Conservation (phyloP, 176 grass and related monocot species). For the Eragrostis nindensis region DNA sequence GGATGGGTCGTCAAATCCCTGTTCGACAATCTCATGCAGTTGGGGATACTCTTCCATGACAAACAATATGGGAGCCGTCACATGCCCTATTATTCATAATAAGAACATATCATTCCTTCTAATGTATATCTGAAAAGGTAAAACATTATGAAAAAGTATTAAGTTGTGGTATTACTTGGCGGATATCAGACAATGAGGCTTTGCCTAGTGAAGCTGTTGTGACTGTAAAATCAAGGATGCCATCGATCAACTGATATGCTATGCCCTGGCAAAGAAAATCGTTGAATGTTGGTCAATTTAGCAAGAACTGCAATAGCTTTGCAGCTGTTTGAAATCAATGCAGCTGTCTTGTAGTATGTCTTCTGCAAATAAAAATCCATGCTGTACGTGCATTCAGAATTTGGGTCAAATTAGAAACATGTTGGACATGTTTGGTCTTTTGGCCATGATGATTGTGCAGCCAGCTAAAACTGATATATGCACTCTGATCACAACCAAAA, state of each 20-base stretch:
- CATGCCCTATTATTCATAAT: conserved; percentile 56
- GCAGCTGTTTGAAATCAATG: conserved; percentile 90
- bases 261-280: conserved; percentile 59
- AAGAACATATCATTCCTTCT: conserved; percentile 12
- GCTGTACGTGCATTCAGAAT: conserved; percentile 41
- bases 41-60: conserved; percentile 84
- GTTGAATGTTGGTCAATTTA: not conserved
- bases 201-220: conserved; percentile 76
- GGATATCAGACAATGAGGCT: conserved; percentile 79
- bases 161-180: conserved; percentile 62
- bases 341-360: conserved; percentile 92
- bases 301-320: conserved; percentile 76
- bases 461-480: not conserved
- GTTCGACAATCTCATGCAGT: conserved; percentile 59
- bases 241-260: conserved; percentile 87
- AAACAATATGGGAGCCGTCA: conserved; percentile 83
- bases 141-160: not conserved
- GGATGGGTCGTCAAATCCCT: conserved; percentile 68
- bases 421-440: not conserved
- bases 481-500: not conserved
- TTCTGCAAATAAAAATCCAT: conserved; percentile 93
- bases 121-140: conserved; percentile 13
- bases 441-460: not conserved
- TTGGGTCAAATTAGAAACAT: conserved; percentile 30
- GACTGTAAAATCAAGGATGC: conserved; percentile 92